Evolutionary conservation across 176 grass and related monocot species (phyloP), one percentile per base, ranked within the genome.

Genomic region (Paspalum vaginatum): DNA sequence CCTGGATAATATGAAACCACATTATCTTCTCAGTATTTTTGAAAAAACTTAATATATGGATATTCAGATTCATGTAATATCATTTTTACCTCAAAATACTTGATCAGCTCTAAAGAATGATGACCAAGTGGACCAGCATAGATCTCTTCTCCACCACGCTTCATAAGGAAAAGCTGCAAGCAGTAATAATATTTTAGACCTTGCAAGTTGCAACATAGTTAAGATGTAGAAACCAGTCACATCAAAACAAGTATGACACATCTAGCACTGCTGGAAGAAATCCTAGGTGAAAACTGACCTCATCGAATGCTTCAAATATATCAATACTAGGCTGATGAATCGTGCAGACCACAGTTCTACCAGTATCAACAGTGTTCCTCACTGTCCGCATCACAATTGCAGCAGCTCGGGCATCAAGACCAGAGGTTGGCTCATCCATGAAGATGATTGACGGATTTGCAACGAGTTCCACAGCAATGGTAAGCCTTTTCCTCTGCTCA

Each of bases 271-370:
- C 3, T 70, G 56, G 45, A 37, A 76, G 25, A 65, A 65, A 83
- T 51, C 10, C 46, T 12, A 25, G 45, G 8, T 7, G 21, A 84
- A 41, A 50, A 49, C 80, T 65, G 43, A 97, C 94, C 89, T 97
- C 94, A 88, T 97, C 91, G 38, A 97, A 97, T 46, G 94, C 87
- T 97, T 97, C 94, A 88, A 97, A 97, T 70, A 97, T 94, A 74
- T 97, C 94, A 71, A 97, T 97, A 80, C 94, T 97, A 57, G 94
- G 94, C 21, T 97, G 94, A 86, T 97, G 94, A 81, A 97, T 97
- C 7, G 94, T 97, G 81, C 94, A 97, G 37, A 97, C 91, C 27
- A 97, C 94, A 60, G 94, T 97, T 52, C 94, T 93, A 8, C 94
- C 94, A 54, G 94, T 93, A 53, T 97, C 62, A 0, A 93, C 94